Base-by-base conservation (phyloP, 768 basidiomycete species). In the Glaciozyma martinii region DNA sequence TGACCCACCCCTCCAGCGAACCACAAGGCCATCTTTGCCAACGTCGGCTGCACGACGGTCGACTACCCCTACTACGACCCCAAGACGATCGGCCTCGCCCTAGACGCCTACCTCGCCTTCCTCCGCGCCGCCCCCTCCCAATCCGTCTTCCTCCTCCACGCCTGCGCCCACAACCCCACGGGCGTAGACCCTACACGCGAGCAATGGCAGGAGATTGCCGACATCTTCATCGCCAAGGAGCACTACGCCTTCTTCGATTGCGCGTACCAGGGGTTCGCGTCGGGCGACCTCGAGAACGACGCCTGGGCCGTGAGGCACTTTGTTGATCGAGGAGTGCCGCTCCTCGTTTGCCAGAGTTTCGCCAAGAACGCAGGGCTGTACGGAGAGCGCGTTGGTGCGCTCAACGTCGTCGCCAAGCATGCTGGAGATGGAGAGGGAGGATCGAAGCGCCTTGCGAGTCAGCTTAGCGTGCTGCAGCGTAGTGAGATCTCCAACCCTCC, bases 351-450 rank as follows among this genome's bases (percentile, higher is more conserved):
- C 69, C 95, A 99, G 77, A 92, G 89, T 44, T 99, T 95, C 77
- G 95, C 95, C 46, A 99, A 99, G 82, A 98, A 98, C 81, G 94
- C 97, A 86, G 95, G 95, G 60, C 83, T 99, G 49, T 99, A 99
- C 76, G 94, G 92, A 65, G 95, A 98, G 79, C 92, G 95, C 72
- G 90, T 91, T 64, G 95, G 95, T n/a, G 87, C 89, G 7, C 92
- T 99, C 80, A 94, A 93, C 23, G 76, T 99, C 74, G 77, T 79
- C 50, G 67, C 67, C 25, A n/a, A 59, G 27, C 46, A 54, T 27
- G 53, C 66, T 3, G 73, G 84, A 83, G 59, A 85, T 84, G 25
- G 74, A 79, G 60, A 82, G 85, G 54, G 87, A 83, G 68, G 90
- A 90, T 59, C 71, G 49, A 88, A 85, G 77, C 86, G 90, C 56